Conservation (phyloP, 176 grass and related monocot species). For the Ananas comosus region DNA sequence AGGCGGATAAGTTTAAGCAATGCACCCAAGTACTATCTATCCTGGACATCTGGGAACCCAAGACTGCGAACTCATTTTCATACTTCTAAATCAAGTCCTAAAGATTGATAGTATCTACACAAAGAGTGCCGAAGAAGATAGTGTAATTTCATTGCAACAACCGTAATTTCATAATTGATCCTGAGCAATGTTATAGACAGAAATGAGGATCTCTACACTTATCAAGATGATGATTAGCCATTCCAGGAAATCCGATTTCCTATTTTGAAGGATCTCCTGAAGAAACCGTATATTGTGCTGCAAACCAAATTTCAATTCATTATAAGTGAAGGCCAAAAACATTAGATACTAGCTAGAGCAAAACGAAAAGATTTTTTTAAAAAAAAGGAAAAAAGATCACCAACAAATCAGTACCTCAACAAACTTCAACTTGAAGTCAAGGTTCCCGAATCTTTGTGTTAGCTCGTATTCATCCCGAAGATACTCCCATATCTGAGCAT, state of each 20-base stretch:
- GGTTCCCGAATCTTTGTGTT: conserved; percentile 84
- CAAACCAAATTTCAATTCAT: conserved; percentile 6
- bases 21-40: no score
- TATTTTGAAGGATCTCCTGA: conserved; percentile 91
- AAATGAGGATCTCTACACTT: conserved; percentile 77
- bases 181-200: conserved; percentile 71
- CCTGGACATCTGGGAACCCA: no score
- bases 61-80: no score
- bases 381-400: neutral
- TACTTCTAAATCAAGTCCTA: no score
- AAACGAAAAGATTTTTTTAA: neutral
- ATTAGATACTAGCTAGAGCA: neutral
- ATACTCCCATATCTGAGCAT: conserved; percentile 96
- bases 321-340: conserved; percentile 5
- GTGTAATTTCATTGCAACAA: no score
- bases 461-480: conserved; percentile 89
- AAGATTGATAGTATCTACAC: no score
- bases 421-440: conserved; percentile 93
- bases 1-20: no score
- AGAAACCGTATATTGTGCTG: conserved; percentile 91
- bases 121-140: no score
- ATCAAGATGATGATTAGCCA: conserved; percentile 94
- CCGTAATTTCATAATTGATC: neutral
- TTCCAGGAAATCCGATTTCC: conserved; percentile 77
- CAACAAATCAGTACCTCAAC: conserved; percentile 50